Conservation (phyloP, 2,329 filamentous ascomycete genomes). For the Calonectria multiphialidica region DNA sequence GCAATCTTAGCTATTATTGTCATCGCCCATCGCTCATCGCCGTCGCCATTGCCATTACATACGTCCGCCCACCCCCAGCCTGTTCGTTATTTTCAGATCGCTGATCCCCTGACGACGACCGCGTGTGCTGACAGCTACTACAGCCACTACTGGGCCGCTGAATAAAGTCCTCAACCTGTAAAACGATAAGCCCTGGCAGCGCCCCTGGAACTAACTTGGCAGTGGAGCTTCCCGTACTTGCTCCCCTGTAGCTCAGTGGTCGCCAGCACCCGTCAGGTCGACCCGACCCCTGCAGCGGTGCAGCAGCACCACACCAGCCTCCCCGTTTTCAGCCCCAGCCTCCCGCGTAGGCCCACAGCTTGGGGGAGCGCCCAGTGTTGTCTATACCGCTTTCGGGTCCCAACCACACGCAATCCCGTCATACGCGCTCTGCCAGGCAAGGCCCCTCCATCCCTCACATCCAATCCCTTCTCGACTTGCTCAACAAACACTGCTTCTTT, state of each 20-base stretch:
- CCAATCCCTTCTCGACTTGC: slow-evolving; percentile 26
- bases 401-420: slow-evolving; percentile 47
- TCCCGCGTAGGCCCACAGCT: slow-evolving; percentile 39
- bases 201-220: slow-evolving; percentile 19
- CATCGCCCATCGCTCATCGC: background rate
- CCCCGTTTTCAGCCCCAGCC: slow-evolving; percentile 48
- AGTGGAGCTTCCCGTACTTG: slow-evolving; percentile 3
- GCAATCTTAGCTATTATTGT: background rate
- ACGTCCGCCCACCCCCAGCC: background rate
- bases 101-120: slow-evolving; percentile 12
- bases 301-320: slow-evolving; percentile 46
- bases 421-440: slow-evolving; percentile 29
- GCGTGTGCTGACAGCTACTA: slow-evolving; percentile 15
- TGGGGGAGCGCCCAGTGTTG: slow-evolving; percentile 10
- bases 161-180: slow-evolving; percentile 1
- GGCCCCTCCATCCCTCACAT: slow-evolving; percentile 31
- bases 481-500: slow-evolving; percentile 25
- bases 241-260: slow-evolving; percentile 4
- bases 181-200: slow-evolving; percentile 15
- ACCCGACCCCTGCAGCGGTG: slow-evolving; percentile 41
- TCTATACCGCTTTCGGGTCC: slow-evolving; percentile 42
- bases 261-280: slow-evolving; percentile 19
- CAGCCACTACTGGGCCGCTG: slow-evolving; percentile 16
- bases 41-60: background rate
- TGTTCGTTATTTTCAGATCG: background rate